Percentiles rank a stretch among this genome's conserved stretches.
phyloP scores from a whole-genome alignment of 2,329 filamentous ascomycete genomes.

The Elsinoe perseae region DNA sequence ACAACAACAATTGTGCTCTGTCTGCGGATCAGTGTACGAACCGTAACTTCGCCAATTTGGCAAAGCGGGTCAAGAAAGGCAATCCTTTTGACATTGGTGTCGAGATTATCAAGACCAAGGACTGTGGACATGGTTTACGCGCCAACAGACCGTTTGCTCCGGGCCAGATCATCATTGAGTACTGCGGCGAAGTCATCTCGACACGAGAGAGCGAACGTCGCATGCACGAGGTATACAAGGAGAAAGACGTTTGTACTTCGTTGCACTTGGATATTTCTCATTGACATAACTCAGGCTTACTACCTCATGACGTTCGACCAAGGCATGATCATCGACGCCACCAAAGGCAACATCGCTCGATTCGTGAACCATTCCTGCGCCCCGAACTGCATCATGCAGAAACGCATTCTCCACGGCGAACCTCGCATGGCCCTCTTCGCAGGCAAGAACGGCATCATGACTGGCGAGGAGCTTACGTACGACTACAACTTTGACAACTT shows the following conservation, averaged over 20 bases:
- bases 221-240: constrained; percentile 88
- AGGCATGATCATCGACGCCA: constrained; percentile 97
- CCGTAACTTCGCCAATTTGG: constrained; percentile 75
- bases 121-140: constrained; percentile 85
- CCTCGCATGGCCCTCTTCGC: constrained; percentile 96
- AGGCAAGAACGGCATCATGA: constrained; percentile 80
- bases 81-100: constrained; percentile 88
- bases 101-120: constrained; percentile 83
- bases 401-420: constrained; percentile 90
- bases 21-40: constrained; percentile 71
- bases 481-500: constrained; percentile 69
- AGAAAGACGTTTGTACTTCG: constrained; percentile 64
- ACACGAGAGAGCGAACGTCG: constrained; percentile 86
- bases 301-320: constrained; percentile 99
- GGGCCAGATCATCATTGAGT: constrained; percentile 96
- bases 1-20: constrained; percentile 77
- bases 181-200: constrained; percentile 95
- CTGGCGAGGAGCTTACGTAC: constrained; percentile 92
- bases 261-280: background rate
- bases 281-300: constrained; percentile 59
- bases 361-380: constrained; percentile 98
- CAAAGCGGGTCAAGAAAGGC: constrained; percentile 41
- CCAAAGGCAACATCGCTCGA: constrained; percentile 86
- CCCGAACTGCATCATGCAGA: constrained; percentile 91
- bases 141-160: constrained; percentile 80